Base-by-base conservation (phyloP, 1,284 basidiomycete species). In the Naganishia cerealis region DNA sequence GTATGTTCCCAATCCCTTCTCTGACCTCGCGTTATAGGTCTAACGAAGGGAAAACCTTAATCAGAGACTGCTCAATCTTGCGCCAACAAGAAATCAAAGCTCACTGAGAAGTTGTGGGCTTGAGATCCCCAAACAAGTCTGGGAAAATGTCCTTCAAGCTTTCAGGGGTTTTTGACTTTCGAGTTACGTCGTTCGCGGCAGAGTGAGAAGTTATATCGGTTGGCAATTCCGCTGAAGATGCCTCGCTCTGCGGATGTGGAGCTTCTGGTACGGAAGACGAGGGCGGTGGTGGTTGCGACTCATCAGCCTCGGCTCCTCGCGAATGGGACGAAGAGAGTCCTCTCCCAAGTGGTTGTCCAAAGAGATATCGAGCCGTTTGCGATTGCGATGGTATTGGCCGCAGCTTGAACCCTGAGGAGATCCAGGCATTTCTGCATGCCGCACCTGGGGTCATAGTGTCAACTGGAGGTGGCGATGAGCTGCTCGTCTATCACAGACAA, bases 131-230 rank as follows among this genome's bases (percentile, higher is more conserved):
- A 18, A 67, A 67, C 29, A 67, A 57, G 24, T 67, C 65, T 9
- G 65, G 54, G 18, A 67, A 67, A 16, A 67, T 67, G 40, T 67
- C 65, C 50, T 67, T 57, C 24, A 67, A 18, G 24, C 39, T 67
- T 53, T 59, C 57, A 8, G 43, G 53, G 6, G 40, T 24, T 21
- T 54, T 63, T 5, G 50, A 40, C n/a, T 40, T 54, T 2, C 12
- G 12, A 56, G 3, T 26, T 3, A n/a, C 1, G 6, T n/a, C 46
- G 24, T 7, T 24, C n/a, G 46, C 9, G 21, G n/a, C 7, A 18
- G 46, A 50, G 10, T n/a, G n/a, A 1, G 21, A 50, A 21, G 46
- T 5, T 15, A n/a, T 50, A 24, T 50, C n/a, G 3, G 21, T 24
- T 24, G 46, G 21, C 46, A 24, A 5, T 50, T 21, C 46, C 8